Percentiles rank a stretch among this genome's conserved stretches.
These are phyloP conservation scores for Candida montana DNA, from an alignment of 805 yeast genomes.

Conservation along the genomic window DNA sequence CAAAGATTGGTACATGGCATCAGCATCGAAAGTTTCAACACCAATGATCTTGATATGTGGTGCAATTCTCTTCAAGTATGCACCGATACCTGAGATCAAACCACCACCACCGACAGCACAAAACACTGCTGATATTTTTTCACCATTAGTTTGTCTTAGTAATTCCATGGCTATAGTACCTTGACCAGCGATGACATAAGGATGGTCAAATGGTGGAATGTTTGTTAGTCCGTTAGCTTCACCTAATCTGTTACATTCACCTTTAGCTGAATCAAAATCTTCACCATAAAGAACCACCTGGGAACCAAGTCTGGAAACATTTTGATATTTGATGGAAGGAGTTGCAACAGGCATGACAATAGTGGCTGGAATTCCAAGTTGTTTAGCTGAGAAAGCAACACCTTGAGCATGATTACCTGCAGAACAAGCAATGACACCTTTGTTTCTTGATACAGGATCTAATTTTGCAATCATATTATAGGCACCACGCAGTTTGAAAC, in stretches of 20 bases:
- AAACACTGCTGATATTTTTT: slow-evolving; percentile 79
- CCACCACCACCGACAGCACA: slow-evolving; percentile 98
- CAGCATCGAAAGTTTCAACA: slow-evolving; percentile 94
- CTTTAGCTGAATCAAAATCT: slow-evolving; percentile 92
- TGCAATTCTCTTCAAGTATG: slow-evolving; percentile 88
- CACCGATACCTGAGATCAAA: slow-evolving; percentile 81
- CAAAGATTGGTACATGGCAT: slow-evolving; percentile 77
- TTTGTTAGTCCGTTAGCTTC: slow-evolving; percentile 70
- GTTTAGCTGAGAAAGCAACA: slow-evolving; percentile 87
- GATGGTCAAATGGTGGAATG: slow-evolving; percentile 98
- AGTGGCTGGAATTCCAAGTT: slow-evolving; percentile 85
- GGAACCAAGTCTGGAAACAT: slow-evolving; percentile 88
- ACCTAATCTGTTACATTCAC: slow-evolving; percentile 73
- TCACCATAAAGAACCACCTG: slow-evolving; percentile 91
- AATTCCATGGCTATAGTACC: slow-evolving; percentile 96
- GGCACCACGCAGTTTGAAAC: slow-evolving; percentile 96
- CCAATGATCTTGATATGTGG: slow-evolving; percentile 97
- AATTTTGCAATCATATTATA: slow-evolving; percentile 94
- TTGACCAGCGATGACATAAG: slow-evolving; percentile 97
- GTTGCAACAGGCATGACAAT: slow-evolving; percentile 98
- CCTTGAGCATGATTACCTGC: slow-evolving; percentile 99
- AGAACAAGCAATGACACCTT: slow-evolving; percentile 95
- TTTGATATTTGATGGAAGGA: slow-evolving; percentile 89
- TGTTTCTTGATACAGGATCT: slow-evolving; percentile 48
- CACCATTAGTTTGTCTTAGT: slow-evolving; percentile 75